Percentiles rank a stretch among this genome's conserved stretches.
Evolutionary conservation across 331 rosid species (phyloP).

Genomic region (Quercus phellos): DNA sequence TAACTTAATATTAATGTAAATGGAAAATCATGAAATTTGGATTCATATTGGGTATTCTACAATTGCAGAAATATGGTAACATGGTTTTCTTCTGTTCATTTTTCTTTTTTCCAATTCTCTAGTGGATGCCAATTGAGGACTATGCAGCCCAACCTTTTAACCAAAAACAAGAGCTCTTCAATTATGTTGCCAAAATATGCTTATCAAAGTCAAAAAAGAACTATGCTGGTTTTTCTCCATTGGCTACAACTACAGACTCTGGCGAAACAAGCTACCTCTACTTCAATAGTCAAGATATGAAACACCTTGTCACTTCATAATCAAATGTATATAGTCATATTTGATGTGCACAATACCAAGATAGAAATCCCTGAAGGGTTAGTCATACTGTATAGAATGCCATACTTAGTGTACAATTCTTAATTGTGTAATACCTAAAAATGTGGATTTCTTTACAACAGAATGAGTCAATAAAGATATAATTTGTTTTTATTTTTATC

Average conservation of each 20-base stretch:
- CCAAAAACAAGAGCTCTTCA: constrained; percentile 37
- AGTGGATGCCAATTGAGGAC: constrained; percentile 89
- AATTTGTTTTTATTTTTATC: too few species aligned
- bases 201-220: constrained; percentile 40
- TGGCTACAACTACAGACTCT: constrained; percentile 33
- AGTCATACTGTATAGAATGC: too few species aligned
- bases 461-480: too few species aligned
- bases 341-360: too few species aligned
- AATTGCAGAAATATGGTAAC: not conserved
- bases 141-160: constrained; percentile 67
- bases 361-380: too few species aligned
- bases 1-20: not conserved
- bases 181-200: constrained; percentile 44
- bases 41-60: not conserved
- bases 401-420: too few species aligned
- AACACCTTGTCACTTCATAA: too few species aligned
- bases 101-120: not conserved
- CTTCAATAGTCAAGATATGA: too few species aligned
- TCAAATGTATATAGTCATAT: too few species aligned
- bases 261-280: not conserved
- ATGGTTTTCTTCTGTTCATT: not conserved
- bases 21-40: not conserved
- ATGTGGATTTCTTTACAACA: too few species aligned
- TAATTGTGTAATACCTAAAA: too few species aligned
- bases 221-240: constrained; percentile 50